Percentiles rank a stretch among this genome's conserved stretches.
phyloP scores from a whole-genome alignment of 2,329 filamentous ascomycete genomes.

The Monosporascus sp. region DNA sequence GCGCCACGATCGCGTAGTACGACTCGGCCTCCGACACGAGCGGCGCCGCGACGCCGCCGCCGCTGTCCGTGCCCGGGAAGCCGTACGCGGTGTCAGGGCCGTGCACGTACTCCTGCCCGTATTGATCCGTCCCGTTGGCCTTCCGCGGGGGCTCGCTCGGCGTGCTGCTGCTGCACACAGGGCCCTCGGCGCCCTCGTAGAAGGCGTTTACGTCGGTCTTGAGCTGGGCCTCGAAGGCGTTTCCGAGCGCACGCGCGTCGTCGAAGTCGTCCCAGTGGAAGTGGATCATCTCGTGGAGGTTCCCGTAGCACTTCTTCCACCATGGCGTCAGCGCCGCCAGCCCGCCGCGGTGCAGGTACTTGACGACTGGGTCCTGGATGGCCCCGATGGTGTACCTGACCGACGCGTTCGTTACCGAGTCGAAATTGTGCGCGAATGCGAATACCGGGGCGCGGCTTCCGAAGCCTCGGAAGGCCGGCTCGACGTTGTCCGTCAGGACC shows the following conservation, averaged over 20 bases:
- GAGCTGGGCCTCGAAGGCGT: slow-evolving; percentile 61
- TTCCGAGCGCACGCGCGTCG: slow-evolving; percentile 52
- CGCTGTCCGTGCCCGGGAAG: slow-evolving; percentile 36
- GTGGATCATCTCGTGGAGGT: slow-evolving; percentile 50
- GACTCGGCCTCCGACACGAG: slow-evolving; percentile 68
- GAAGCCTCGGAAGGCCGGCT: slow-evolving; percentile 53
- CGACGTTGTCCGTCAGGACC: slow-evolving; percentile 54
- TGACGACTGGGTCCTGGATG: slow-evolving; percentile 64
- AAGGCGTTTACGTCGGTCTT: slow-evolving; percentile 61
- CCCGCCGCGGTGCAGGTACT: slow-evolving; percentile 63
- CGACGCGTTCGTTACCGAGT: slow-evolving; percentile 33
- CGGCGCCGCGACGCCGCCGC: slow-evolving; percentile 50
- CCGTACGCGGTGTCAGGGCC: slow-evolving; percentile 16
- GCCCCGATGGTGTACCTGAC: slow-evolving; percentile 66
- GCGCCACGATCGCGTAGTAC: slow-evolving; percentile 69
- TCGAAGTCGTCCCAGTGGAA: slow-evolving; percentile 67
- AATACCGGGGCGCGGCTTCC: slow-evolving; percentile 68
- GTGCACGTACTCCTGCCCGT: slow-evolving; percentile 15
- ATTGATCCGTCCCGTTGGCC: slow-evolving; percentile 19
- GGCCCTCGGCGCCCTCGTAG: slow-evolving; percentile 35
- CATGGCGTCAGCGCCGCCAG: slow-evolving; percentile 64
- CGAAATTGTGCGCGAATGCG: slow-evolving; percentile 53
- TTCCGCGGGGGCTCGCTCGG: slow-evolving; percentile 31
- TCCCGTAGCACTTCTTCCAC: slow-evolving; percentile 64
- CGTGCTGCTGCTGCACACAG: slow-evolving; percentile 54